These are phyloP conservation scores for Hypoxylon sp. DNA, from an alignment of 2,329 filamentous ascomycete genomes.

Conservation along the genomic window DNA sequence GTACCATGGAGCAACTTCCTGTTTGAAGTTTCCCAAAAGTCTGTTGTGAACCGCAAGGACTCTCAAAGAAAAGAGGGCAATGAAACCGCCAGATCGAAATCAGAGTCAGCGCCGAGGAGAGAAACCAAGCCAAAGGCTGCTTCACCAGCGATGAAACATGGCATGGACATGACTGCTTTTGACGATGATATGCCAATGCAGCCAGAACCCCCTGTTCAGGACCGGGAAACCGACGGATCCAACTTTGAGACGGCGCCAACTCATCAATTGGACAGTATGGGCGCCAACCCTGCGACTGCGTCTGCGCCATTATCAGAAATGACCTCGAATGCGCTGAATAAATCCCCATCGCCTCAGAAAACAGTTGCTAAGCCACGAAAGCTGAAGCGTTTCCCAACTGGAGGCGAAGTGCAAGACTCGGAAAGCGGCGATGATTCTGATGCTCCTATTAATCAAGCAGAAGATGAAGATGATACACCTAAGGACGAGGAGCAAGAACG, in stretches of 20 bases:
- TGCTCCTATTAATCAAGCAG: constrained; percentile 24
- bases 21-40: constrained; percentile 59
- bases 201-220: constrained; percentile 3
- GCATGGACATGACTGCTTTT: constrained; percentile 58
- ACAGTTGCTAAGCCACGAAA: constrained; percentile 41
- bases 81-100: constrained; percentile 39
- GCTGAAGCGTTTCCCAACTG: constrained; percentile 52
- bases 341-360: constrained; percentile 54
- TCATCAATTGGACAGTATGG: constrained; percentile 50
- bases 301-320: constrained; percentile 57
- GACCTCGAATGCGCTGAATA: constrained; percentile 58
- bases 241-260: constrained; percentile 59
- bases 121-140: constrained; percentile 28
- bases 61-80: constrained; percentile 38
- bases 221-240: constrained; percentile 41
- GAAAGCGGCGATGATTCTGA: constrained; percentile 53
- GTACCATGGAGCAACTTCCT: constrained; percentile 61
- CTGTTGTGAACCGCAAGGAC: constrained; percentile 28
- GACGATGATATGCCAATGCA: constrained; percentile 50
- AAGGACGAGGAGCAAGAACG: constrained; percentile 37
- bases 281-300: constrained; percentile 44
- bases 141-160: constrained; percentile 43
- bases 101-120: constrained; percentile 40
- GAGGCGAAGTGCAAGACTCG: constrained; percentile 59
- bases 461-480: constrained; percentile 4